Base-by-base conservation (phyloP, 1,139 yeast genomes). In the Geotrichum cucujoidarum region DNA sequence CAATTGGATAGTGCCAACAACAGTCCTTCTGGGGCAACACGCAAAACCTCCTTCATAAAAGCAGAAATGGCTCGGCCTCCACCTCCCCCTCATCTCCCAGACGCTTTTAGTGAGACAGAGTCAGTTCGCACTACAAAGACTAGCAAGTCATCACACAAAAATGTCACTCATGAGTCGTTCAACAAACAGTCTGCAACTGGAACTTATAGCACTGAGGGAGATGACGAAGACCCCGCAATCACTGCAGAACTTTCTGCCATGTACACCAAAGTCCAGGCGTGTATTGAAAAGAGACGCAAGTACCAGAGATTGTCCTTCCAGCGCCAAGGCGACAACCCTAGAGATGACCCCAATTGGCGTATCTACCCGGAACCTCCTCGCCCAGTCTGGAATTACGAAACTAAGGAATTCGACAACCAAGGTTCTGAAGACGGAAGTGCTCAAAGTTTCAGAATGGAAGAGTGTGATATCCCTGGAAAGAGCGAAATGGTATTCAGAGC, bases 321-420 rank as follows among this genome's bases (percentile, higher is more conserved):
- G 68, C 71, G 80, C 43, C 87, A 83, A 43, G 65, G 68, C 40
- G 83, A 79, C 55, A 92, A 94, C 64, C 98, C 98, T 1, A 89
- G 89, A 63, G 90, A 92, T 64, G 69, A 66, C 39, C 64, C 66
- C 2, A 65, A 61, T 25, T 94, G 98, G 97, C 63, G 64, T 14
- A 81, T 94, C 44, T 90, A 90, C 62, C 99, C 99, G 0, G 81
- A 84, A 10, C 97, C 97, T 1, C 98, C 98, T 11, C 81, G 81
- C 53, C 97, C 98, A 1, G 81, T 94, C 24, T 92, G 95, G 77
- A 84, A 85, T 16, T 72, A 85, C 68, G 79, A 81, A 70, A 65
- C 77, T 49, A 71, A 43, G 50, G 70, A 37, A 44, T 11, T 56
- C 61, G 36, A 45, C 33, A 45, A 48, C 40, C 39, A 48, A 20